Conservation (phyloP, 352 stramenopile genomes). For the Globisporangium iwayamae region DNA sequence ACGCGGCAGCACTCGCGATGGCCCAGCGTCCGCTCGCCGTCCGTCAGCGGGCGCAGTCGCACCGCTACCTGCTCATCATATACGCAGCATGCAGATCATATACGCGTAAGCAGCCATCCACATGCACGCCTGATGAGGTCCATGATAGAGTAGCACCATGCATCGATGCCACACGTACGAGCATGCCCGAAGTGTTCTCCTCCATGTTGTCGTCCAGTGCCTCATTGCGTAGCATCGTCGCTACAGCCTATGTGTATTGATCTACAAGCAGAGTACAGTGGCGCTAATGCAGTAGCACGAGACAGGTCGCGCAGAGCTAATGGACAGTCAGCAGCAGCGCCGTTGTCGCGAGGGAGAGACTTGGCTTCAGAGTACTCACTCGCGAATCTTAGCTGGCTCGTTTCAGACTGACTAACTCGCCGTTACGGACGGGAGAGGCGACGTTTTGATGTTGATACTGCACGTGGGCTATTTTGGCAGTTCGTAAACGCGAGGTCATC, state of each 20-base stretch:
- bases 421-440: background rate
- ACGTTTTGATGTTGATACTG: background rate
- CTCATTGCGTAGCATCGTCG: slow-evolving; percentile 11
- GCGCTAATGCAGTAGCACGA: background rate
- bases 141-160: background rate
- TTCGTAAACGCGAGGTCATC: background rate
- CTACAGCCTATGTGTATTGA: background rate
- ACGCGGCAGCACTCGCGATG: slow-evolving; percentile 54
- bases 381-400: slow-evolving; percentile 9
- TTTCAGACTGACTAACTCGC: slow-evolving; percentile 4
- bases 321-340: background rate
- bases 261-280: background rate
- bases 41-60: slow-evolving; percentile 40
- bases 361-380: slow-evolving; percentile 7
- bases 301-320: background rate
- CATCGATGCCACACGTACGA: slow-evolving; percentile 17
- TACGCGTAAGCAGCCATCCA: background rate
- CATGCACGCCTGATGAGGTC: background rate
- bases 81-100: background rate
- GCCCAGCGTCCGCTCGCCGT: slow-evolving; percentile 37
- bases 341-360: background rate
- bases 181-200: slow-evolving; percentile 40
- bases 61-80: slow-evolving; percentile 40
- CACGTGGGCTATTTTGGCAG: background rate
- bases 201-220: slow-evolving; percentile 31